Evolutionary conservation across 1,284 basidiomycete genomes (phyloP).

Genomic region (Austroboletus sp.): DNA sequence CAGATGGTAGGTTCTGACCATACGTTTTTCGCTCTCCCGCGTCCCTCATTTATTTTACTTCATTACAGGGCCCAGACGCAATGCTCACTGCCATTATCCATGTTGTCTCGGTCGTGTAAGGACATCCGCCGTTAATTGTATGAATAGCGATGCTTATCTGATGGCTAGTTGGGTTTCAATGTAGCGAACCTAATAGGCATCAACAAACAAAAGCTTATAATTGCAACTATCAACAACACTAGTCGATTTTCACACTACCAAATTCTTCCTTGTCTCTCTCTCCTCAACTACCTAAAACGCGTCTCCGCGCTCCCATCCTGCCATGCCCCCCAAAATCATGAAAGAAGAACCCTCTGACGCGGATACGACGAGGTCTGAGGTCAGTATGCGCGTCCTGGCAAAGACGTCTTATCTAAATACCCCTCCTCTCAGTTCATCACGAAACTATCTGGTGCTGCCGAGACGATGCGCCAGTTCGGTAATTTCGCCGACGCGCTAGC

Average conservation of each 20-base stretch:
- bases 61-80: conserved; percentile 7
- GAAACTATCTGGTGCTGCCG: conserved; percentile 49
- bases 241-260: conserved; percentile 37
- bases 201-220: conserved; percentile 41
- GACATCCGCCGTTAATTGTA: conserved; percentile 16
- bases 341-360: conserved; percentile 27
- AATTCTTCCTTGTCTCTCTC: conserved; percentile 28
- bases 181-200: conserved; percentile 33
- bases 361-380: conserved; percentile 29
- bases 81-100: conserved; percentile 1
- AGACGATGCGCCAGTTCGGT: conserved; percentile 54
- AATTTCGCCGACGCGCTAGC: conserved; percentile 52
- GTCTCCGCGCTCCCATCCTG: conserved; percentile 16
- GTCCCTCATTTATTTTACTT: not conserved
- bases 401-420: conserved; percentile 19
- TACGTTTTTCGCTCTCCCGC: not conserved
- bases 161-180: conserved; percentile 37
- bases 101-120: conserved; percentile 7
- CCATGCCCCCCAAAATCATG: conserved; percentile 24
- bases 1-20: conserved; percentile 8
- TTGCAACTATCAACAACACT: conserved; percentile 36
- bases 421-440: conserved; percentile 41
- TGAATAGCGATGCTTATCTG: conserved; percentile 31
- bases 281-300: conserved; percentile 24
- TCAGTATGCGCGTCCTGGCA: conserved; percentile 19